Evolutionary conservation across 306 rosid genomes (phyloP), one percentile per base, ranked within the genome.

Genomic region (Dryas drummondii): DNA sequence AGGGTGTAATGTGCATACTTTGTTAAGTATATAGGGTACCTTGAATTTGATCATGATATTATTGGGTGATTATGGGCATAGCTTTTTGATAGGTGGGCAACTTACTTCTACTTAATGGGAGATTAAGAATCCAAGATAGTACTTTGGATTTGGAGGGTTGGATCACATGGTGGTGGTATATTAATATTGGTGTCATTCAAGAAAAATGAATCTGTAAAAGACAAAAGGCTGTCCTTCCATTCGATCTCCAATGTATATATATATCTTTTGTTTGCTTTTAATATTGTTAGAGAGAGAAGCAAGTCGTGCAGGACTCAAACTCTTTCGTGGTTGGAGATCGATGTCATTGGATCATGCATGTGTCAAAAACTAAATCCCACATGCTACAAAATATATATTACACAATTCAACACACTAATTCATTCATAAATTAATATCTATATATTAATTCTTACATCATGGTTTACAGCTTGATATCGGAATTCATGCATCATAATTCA

Each of bases 231-330:
- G 22, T 22, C 22, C 22, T 22, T 22, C 22, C 22, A 22, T 22
- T 22, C 22, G 22, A 22, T 22, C 22, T 22, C 22, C 22, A 22
- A 22, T 22, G 22, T 22, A 22, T 22, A 22, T 22, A 22, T 22
- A 22, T 22, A 22, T 22, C 0, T 22, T 32, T 32, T 32, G 37
- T 32, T 32, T 32, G 2, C 2, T 32, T 32, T 32, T 32, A 32
- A 32, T 32, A 32, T 32, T 32, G 37, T 32, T 32, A 32, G 37
- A 32, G 37, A 32, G 71, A 61, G 85, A 74, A 68, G 54, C n/a
- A 67, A 85, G 80, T 76, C 93, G 90, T 91, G 88, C 55, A 78
- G 87, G 86, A 85, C 91, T 90, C 87, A 79, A 85, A 85, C 78
- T 74, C 62, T 53, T 79, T 14, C 6, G 62, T 73, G 84, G 73